Evolutionary conservation across 768 basidiomycete species (phyloP), one percentile per base, ranked within the genome.

Genomic region (Rickenella mellea): DNA sequence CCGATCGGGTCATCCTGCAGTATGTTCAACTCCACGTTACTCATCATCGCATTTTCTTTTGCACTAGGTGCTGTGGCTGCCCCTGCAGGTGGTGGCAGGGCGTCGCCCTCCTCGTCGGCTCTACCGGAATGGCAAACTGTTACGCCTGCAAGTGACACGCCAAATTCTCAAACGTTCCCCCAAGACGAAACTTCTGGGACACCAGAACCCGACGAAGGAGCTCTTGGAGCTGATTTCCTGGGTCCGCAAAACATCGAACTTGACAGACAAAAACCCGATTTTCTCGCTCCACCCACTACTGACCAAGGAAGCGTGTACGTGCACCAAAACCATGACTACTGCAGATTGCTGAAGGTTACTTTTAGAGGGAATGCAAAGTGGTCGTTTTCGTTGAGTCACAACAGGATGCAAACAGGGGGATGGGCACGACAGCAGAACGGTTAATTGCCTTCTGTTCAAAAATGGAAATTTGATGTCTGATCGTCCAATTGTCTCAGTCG

Each of bases 381-480:
- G 80, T 71, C 78, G 0, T 76, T 80, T 52, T 63, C 70, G 37
- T 54, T 78, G 17, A 79, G 78, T 46, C 76, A 77, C 51, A 79
- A 68, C 51, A 73, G 76, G 26, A 49, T 82, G 6, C 69, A 71
- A 40, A 64, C 66, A 4, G 80, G 78, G n/a, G 80, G 80, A 2
- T 82, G 79, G 78, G 73, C 79, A 22, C 67, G 78, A 35, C 68
- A 78, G 51, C 71, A 80, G 54, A 82, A 76, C 47, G 46, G 79
- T 73, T 40, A 15, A 67, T 54, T n/a, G 27, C 29, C 31, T 35
- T 9, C 8, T 21, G 9, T 27, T 7, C 11, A 7, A 17, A 21
- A 14, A 9, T 41, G 20, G 21, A 36, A 37, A 32, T 31, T 12
- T 51, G 30, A 48, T 65, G 49, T 51, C 66, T 22, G 14, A 27